Base-by-base conservation (phyloP, 1,139 yeast species). In the Hanseniaspora gamundiae region DNA sequence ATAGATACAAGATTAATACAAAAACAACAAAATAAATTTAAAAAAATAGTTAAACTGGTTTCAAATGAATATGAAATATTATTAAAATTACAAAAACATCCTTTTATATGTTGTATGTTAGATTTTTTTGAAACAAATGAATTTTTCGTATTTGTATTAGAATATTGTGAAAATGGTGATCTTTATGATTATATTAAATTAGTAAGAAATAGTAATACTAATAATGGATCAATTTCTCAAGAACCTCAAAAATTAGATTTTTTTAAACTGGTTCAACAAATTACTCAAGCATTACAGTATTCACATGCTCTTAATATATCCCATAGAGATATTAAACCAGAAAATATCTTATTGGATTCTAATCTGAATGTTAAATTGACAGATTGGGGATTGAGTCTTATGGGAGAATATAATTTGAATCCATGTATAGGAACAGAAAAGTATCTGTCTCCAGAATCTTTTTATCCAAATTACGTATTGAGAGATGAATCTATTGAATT, bases 371-470 rank as follows among this genome's bases (percentile, higher is more conserved):
- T 84, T 52, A 84, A 83, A 58, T 66, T 85, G 45, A 84, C 94
- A 45, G 95, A 85, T 62, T 85, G 93, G 87, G 95, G 95, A 0
- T 71, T 85, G 50, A 88, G 94, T 5, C 80, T 94, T 9, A 73
- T 80, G 16, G 64, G 68, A 14, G 66, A 67, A 41, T 60, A 64
- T 41, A 76, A 84, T 53, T 65, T 71, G 16, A 95, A 86, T 52
- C 81, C 83, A 54, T 91, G 87, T 51, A 80, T 87, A 49, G 97
- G 97, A 22, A 80, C 93, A 16, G 96, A 87, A 60, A 73, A 94
- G 49, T 88, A 88, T 62, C 83, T 91, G 91, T 95, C 96, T 0
- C 97, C 97, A 2, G 97, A 88, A 61, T 72, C 88, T 41, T 71
- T 73, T 51, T 70, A 41, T 20, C 65, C 51, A 62, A 64, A 46